Conservation (phyloP, 148 eudicot species). For the Camellia granthamiana region DNA sequence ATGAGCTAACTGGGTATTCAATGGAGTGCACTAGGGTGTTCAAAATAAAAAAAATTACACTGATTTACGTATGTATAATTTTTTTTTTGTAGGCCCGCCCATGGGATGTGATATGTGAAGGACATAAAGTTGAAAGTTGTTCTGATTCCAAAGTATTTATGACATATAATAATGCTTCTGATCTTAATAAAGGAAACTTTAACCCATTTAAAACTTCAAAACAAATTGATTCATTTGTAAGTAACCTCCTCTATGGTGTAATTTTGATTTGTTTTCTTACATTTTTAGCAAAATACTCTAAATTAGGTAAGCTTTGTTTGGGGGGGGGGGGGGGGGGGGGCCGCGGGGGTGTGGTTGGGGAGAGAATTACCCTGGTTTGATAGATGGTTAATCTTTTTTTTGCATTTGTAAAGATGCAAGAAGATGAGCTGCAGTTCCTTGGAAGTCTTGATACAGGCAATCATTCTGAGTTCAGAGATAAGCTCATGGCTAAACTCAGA, state of each 20-base stretch:
- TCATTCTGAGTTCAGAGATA: constrained; percentile 14
- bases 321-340: too few relatives aligned
- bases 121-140: constrained; percentile 11
- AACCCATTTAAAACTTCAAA: constrained; percentile 17
- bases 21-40: too few relatives aligned
- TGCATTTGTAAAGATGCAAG: constrained; percentile 12
- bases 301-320: neutral
- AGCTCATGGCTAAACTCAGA: constrained; percentile 21
- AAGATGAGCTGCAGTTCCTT: constrained; percentile 6
- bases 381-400: neutral
- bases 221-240: constrained; percentile 21
- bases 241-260: neutral
- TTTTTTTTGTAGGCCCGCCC: too few relatives aligned
- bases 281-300: neutral
- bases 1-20: too few relatives aligned
- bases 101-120: constrained; percentile 15
- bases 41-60: too few relatives aligned
- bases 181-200: neutral
- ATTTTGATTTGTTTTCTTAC: neutral
- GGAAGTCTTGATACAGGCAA: neutral
- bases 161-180: constrained; percentile 8
- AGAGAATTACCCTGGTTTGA: neutral
- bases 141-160: constrained; percentile 13
- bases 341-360: too few relatives aligned
- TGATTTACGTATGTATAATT: too few relatives aligned